These are phyloP conservation scores for Nitzschia inconspicua DNA, from an alignment of 108 stramenopile species.

Conservation along the genomic window DNA sequence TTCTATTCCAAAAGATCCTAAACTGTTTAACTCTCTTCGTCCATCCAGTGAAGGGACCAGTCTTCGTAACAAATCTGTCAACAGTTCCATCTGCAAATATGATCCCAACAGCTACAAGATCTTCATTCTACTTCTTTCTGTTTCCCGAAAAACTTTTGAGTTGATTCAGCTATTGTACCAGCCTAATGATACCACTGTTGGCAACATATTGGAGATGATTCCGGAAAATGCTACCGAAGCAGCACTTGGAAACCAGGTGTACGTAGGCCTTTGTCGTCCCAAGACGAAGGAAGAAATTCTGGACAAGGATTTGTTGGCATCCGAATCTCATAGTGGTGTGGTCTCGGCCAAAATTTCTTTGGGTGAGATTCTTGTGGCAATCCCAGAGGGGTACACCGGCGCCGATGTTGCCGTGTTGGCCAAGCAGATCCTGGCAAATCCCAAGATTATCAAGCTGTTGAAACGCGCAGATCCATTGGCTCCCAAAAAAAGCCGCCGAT, in stretches of 20 bases:
- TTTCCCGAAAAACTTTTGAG: constrained; percentile 50
- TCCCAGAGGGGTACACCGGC: constrained; percentile 43
- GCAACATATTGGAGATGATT: constrained; percentile 46
- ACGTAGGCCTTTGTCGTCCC: constrained; percentile 52
- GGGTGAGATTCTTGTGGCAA: constrained; percentile 60
- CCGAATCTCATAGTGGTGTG: constrained; percentile 4
- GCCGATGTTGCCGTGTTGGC: constrained; percentile 23
- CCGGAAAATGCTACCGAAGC: constrained; percentile 53
- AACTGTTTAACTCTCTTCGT: background rate
- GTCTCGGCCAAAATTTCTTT: constrained; percentile 34
- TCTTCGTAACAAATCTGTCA: background rate
- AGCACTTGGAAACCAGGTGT: constrained; percentile 37
- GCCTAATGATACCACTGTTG: constrained; percentile 44
- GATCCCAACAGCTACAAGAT: constrained; percentile 40
- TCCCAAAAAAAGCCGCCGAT: constrained; percentile 17
- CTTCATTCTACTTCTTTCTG: constrained; percentile 49
- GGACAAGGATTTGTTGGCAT: constrained; percentile 24
- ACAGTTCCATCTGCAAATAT: background rate
- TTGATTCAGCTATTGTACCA: constrained; percentile 47
- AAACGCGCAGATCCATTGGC: constrained; percentile 41
- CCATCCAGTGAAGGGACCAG: background rate
- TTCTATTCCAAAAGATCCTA: background rate
- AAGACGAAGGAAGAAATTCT: constrained; percentile 30
- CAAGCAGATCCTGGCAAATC: constrained; percentile 47
- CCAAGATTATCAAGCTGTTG: constrained; percentile 45